A percentile compares a stretch with the other conserved stretches of the same genome.
These are phyloP conservation scores for Alternaria gaisen DNA, from an alignment of 2,329 filamentous ascomycete species.

Conservation along the genomic window DNA sequence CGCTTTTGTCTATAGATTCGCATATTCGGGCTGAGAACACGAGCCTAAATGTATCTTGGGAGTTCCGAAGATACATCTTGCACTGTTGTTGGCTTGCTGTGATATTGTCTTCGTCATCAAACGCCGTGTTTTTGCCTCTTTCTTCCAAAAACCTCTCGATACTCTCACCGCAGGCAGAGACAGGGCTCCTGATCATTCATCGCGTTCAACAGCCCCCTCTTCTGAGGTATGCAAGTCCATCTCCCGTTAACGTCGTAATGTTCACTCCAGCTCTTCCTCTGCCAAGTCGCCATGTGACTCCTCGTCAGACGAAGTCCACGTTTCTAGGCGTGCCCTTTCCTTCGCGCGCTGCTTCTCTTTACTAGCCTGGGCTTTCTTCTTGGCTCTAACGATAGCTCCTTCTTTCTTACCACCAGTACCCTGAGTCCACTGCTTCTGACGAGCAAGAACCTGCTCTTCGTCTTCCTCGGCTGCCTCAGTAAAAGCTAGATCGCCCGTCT, in stretches of 20 bases:
- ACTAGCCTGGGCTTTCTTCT: neutral
- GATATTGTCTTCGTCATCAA: neutral
- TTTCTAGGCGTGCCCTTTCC: neutral
- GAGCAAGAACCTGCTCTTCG: slow-evolving; percentile 9
- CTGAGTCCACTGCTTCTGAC: neutral
- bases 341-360: neutral
- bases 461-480: slow-evolving; percentile 61
- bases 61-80: neutral
- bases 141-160: neutral
- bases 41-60: neutral
- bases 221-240: neutral
- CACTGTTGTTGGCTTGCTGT: neutral
- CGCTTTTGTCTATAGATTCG: neutral
- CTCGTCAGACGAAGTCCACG: neutral
- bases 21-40: neutral
- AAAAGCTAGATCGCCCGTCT: slow-evolving; percentile 74
- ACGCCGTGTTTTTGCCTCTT: neutral
- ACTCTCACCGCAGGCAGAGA: neutral
- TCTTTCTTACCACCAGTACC: neutral
- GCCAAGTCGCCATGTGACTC: neutral
- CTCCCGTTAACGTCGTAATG: neutral
- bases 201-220: neutral
- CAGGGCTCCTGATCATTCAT: neutral
- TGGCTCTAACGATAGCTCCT: neutral
- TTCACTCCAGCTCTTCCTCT: neutral